A percentile compares a stretch with the other conserved stretches of the same genome.
These are phyloP conservation scores for Jacaranda copaia DNA, from an alignment of 257 asterid species.

Conservation along the genomic window DNA sequence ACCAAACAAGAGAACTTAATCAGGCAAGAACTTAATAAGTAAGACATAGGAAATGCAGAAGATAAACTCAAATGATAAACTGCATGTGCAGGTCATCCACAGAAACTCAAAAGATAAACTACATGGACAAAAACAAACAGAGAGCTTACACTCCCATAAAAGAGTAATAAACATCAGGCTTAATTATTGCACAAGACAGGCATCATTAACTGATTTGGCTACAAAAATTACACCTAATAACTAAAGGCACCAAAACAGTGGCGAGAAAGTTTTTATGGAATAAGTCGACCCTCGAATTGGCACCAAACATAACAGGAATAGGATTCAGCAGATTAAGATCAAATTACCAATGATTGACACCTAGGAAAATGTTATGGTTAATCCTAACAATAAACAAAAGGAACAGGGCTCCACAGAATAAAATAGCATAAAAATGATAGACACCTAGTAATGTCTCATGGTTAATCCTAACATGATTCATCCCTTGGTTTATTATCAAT, in stretches of 20 bases:
- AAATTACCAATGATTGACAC: no score
- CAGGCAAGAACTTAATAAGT: not conserved
- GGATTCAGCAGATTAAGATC: no score
- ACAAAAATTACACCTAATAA: not conserved
- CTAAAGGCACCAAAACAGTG: not conserved
- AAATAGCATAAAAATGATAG: conserved; percentile 8
- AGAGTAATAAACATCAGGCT: not conserved
- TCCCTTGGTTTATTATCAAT: conserved; percentile 12
- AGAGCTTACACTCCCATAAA: not conserved
- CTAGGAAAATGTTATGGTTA: no score
- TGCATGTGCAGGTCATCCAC: not conserved
- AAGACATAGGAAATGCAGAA: not conserved
- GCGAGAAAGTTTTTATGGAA: not conserved
- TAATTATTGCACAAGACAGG: not conserved
- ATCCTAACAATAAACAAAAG: no score
- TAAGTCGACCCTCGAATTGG: not conserved
- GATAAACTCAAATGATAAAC: not conserved
- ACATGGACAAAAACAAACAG: not conserved
- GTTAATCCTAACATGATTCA: not conserved
- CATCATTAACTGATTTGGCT: conserved; percentile 1
- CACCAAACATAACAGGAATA: no score
- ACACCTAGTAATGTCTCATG: not conserved
- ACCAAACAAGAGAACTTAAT: not conserved
- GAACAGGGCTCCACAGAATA: not conserved
- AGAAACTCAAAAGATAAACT: conserved; percentile 17